Base-by-base conservation (phyloP, 2,329 filamentous ascomycete species). In the Lasiodiplodia hormozganensis region DNA sequence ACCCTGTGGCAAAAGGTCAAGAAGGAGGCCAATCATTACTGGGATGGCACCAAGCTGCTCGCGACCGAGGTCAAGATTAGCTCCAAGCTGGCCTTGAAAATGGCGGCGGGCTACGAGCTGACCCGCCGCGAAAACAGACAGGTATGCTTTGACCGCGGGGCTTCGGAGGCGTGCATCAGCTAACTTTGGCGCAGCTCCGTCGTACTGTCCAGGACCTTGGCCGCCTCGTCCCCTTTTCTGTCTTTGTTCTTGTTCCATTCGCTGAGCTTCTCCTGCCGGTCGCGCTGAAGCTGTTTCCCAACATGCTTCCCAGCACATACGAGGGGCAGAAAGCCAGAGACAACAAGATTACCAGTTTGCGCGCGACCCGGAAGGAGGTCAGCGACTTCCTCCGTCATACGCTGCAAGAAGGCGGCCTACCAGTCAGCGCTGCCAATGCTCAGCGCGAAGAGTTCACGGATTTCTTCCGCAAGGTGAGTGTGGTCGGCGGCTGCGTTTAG, bases 21-120 rank as follows among this genome's bases (percentile, higher is more conserved):
- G 86, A 94, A 96, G 80, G 96, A 99, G 81, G 86, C 86, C 16
- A 89, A 90, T 70, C 96, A 99, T 80, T 99, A 99, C 83, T 98
- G 96, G 95, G 96, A 99, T 81, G 96, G 96, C 70, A 98, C 94
- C 34, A 99, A 99, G 82, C 85, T 99, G 75, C 85, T 99, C 73
- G 94, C 91, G 25, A 92, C 93, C 1, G 96, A 99, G 82, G 90
- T 98, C 77, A 93, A 85, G 81, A 99, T 99, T 79, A 98, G 95
- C 80, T 93, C 92, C 70, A 91, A 91, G 71, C 84, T 99, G 72
- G 96, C 94, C 6, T 81, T 97, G 79, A 98, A 97, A 85, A 99
- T 99, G 96, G 94, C 94, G 16, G 94, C 93, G 69, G 96, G 96
- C 8, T 99, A 99, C 82, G 96, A 99, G 81, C 88, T 99, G 72